These are phyloP conservation scores for Aspergillus biplanus DNA, from an alignment of 495 filamentous ascomycete genomes.

Conservation along the genomic window DNA sequence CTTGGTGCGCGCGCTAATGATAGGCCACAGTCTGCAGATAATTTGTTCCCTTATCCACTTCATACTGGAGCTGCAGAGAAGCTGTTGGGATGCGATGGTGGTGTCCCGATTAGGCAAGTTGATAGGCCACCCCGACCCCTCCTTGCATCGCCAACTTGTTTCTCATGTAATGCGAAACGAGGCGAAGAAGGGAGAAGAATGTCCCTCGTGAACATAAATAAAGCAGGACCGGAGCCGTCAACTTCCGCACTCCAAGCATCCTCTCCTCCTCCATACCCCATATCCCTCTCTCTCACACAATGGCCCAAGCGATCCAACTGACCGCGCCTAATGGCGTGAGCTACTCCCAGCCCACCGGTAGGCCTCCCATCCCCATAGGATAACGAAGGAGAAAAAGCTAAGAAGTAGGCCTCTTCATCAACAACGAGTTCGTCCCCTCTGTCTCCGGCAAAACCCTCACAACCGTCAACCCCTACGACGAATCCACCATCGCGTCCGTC, in stretches of 20 bases:
- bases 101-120: neutral
- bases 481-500: constrained; percentile 81
- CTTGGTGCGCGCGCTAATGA: too few species aligned
- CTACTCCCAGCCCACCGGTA: constrained; percentile 72
- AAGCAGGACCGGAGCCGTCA: neutral
- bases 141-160: neutral
- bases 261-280: neutral
- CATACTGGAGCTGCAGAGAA: too few species aligned
- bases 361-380: too few species aligned
- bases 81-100: neutral
- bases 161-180: too few species aligned
- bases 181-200: too few species aligned
- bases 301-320: constrained; percentile 49
- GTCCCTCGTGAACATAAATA: neutral
- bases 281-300: neutral
- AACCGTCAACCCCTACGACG: constrained; percentile 84
- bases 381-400: too few species aligned
- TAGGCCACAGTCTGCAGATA: neutral
- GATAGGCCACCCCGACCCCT: neutral
- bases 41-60: too few species aligned
- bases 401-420: constrained; percentile 93
- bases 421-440: constrained; percentile 90
- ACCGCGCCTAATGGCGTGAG: constrained; percentile 85
- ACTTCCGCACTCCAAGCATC: neutral
- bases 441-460: constrained; percentile 76